Base-by-base conservation (phyloP, 208 protist genomes). In the Vickermania ingenoplastis region DNA sequence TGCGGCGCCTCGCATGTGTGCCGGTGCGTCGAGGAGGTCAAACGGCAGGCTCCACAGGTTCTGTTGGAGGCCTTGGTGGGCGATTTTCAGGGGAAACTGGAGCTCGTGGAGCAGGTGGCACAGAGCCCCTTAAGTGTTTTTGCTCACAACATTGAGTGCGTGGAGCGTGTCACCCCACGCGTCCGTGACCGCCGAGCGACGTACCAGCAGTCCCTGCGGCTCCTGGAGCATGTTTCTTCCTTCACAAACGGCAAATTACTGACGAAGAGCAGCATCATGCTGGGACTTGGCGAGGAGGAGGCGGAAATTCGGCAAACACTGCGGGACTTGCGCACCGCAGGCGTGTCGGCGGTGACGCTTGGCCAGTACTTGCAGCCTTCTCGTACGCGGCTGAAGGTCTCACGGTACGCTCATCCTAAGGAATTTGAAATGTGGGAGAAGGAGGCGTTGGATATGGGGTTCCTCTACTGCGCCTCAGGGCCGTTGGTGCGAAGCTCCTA, bases 61-160 rank as follows among this genome's bases (percentile, higher is more conserved):
- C 75, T 97, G 45, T 83, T 99, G 24, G 97, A 99, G 83, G 97
- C 94, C 36, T 88, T 99, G 28, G 96, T 97, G 11, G 94, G 94
- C 23, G 98, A 99, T 77, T 99, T 99, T 68, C 79, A 86, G 50
- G 98, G 97, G 4, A 79, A 97, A 60, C 25, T 90, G 17, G 61
- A 69, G 51, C 61, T 83, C 31, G 83, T 97, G 26, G 85, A 97
- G 65, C 65, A 65, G 45, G 81, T 99, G 13, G 96, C 96, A 24
- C 41, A 31, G 2, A 86, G 89, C 31, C 97, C 97, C 2, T 81
- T 99, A 23, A 97, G 97, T 63, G 97, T 99, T 17, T 99, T 97
- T 73, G 98, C 98, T 17, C 98, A 99, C 83, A 99, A 99, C 76
- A 95, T 99, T 63, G 97, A 99, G 79, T 98, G 94, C 53, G 94